Evolutionary conservation across 1,284 basidiomycete genomes (phyloP).

Genomic region (Cutaneotrichosporon spelunceum): DNA sequence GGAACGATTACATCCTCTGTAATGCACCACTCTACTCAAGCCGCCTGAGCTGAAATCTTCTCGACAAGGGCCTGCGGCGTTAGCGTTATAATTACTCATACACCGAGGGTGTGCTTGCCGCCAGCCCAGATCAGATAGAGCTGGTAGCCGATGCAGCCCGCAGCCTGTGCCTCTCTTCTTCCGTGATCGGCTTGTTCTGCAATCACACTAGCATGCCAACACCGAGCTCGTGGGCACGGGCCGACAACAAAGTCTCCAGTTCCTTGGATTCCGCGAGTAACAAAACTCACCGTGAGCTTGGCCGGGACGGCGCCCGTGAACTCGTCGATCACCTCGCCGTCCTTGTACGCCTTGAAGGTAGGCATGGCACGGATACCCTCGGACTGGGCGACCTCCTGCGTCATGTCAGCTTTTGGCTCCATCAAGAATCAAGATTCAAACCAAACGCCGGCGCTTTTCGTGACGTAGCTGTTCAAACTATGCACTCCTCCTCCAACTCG

Average conservation of each 20-base stretch:
- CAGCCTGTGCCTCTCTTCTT: background rate
- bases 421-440: background rate
- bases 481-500: background rate
- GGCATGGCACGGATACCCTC: conserved; percentile 76
- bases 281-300: conserved; percentile 54
- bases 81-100: conserved; percentile 5
- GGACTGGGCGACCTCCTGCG: conserved; percentile 58
- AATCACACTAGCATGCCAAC: background rate
- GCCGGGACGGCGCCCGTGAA: conserved; percentile 63
- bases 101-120: background rate
- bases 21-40: background rate
- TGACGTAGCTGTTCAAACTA: background rate
- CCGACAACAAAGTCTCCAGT: no score
- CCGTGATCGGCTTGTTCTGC: no score
- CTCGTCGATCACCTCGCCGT: conserved; percentile 62
- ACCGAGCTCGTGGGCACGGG: no score
- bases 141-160: background rate
- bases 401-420: conserved; percentile 4
- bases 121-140: no score
- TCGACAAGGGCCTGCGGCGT: conserved; percentile 30
- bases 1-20: background rate
- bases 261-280: background rate
- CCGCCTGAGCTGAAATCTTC: conserved; percentile 23
- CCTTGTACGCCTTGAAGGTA: conserved; percentile 70
- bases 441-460: conserved; percentile 7